Conservation (phyloP, 345 rosid species). For the Hypericum androsaemum region DNA sequence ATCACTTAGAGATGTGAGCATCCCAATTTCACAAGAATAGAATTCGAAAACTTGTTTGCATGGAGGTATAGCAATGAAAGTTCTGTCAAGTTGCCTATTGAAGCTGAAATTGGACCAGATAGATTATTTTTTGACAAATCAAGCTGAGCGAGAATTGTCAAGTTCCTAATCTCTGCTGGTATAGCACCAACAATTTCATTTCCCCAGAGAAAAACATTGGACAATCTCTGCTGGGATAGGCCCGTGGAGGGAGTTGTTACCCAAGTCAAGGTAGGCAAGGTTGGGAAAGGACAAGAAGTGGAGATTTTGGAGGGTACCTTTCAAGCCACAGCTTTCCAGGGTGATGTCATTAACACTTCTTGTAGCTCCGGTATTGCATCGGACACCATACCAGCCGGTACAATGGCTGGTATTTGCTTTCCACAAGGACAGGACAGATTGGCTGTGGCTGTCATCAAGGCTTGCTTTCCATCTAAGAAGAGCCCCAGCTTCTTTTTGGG, state of each 20-base stretch:
- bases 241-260: constrained; percentile 13
- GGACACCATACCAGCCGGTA: too few relatives aligned
- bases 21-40: constrained; percentile 12
- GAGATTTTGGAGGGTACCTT: too few relatives aligned
- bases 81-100: background rate
- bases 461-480: too few relatives aligned
- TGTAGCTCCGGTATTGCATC: too few relatives aligned
- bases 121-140: background rate
- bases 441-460: too few relatives aligned
- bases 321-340: too few relatives aligned
- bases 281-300: too few relatives aligned
- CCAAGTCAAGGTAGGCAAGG: too few relatives aligned
- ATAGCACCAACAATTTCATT: background rate
- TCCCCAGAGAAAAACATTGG: background rate
- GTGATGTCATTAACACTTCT: too few relatives aligned
- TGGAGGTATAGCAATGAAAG: background rate
- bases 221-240: constrained; percentile 13
- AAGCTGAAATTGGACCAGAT: background rate
- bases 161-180: constrained; percentile 6
- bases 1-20: background rate
- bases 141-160: background rate
- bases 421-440: too few relatives aligned
- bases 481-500: too few relatives aligned
- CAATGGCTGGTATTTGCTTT: too few relatives aligned
- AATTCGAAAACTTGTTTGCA: constrained; percentile 15